Conservation (phyloP, 129 eudicot species). For the Logfia minima region DNA sequence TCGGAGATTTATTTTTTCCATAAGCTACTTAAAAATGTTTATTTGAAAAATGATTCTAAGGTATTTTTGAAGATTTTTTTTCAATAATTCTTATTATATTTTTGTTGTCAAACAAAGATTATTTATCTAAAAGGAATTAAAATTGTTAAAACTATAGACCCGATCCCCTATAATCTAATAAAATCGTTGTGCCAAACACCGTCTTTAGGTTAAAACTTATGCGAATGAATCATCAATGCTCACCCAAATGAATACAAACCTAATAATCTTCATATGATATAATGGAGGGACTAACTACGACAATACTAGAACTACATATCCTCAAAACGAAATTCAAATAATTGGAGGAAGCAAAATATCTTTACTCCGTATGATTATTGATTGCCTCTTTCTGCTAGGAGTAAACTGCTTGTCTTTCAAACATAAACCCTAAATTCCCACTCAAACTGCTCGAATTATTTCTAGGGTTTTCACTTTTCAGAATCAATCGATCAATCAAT, state of each 20-base stretch:
- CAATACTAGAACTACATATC: neutral
- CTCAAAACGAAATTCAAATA: neutral
- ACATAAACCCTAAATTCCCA: slow-evolving; percentile 25
- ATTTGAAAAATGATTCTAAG: no score
- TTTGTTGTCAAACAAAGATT: no score
- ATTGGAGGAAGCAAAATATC: slow-evolving; percentile 12
- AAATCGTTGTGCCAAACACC: no score
- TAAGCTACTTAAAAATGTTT: no score
- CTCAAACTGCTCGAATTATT: neutral
- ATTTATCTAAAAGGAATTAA: no score
- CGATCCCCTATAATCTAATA: no score
- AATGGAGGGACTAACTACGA: neutral
- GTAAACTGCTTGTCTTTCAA: neutral
- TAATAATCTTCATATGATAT: neutral
- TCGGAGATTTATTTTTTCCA: no score
- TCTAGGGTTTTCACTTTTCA: slow-evolving; percentile 34
- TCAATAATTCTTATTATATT: no score
- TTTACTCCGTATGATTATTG: neutral
- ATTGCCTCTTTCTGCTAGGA: neutral
- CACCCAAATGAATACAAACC: neutral
- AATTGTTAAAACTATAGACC: no score
- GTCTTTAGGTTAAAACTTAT: no score
- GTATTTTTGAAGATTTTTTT: no score
- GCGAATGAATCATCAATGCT: neutral
- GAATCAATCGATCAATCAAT: neutral